A percentile compares a stretch with the other conserved stretches of the same genome.
These are phyloP conservation scores for Boletus tylopilopsis DNA, from an alignment of 768 basidiomycete species.

Conservation along the genomic window DNA sequence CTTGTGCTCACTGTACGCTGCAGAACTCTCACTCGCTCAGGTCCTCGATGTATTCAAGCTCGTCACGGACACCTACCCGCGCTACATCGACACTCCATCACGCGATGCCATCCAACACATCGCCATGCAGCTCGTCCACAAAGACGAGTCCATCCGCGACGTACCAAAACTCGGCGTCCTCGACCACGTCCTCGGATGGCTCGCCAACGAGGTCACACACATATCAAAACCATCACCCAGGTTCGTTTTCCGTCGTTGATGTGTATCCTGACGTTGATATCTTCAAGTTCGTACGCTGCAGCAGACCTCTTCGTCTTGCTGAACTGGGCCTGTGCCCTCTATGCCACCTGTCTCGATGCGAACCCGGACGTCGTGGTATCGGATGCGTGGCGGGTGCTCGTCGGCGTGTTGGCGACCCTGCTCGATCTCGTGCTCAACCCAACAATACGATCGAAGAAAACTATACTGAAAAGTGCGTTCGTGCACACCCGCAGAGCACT, in stretches of 20 bases:
- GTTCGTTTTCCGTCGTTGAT: slow-evolving; percentile 38
- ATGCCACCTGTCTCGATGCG: slow-evolving; percentile 45
- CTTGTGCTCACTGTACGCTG: background rate
- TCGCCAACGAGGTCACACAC: slow-evolving; percentile 60
- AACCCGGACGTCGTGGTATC: slow-evolving; percentile 45
- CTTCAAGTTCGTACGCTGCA: slow-evolving; percentile 49
- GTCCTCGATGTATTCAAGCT: slow-evolving; percentile 68
- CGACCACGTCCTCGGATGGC: slow-evolving; percentile 75
- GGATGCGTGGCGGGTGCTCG: slow-evolving; percentile 48
- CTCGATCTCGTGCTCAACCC: slow-evolving; percentile 57
- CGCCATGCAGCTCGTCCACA: slow-evolving; percentile 57
- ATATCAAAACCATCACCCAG: slow-evolving; percentile 53
- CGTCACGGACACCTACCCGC: slow-evolving; percentile 71
- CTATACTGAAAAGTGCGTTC: slow-evolving; percentile 58
- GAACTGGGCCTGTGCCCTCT: slow-evolving; percentile 66
- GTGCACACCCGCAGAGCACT: slow-evolving; percentile 64
- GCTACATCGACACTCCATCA: slow-evolving; percentile 71
- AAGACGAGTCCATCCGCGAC: slow-evolving; percentile 50
- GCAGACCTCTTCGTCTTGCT: slow-evolving; percentile 65
- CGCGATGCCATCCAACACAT: slow-evolving; percentile 68
- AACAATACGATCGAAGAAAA: slow-evolving; percentile 48
- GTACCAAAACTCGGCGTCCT: slow-evolving; percentile 52
- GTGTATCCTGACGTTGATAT: background rate
- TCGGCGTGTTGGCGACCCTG: slow-evolving; percentile 54
- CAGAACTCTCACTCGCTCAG: slow-evolving; percentile 61